phyloP scores from a whole-genome alignment of 768 basidiomycete genomes.

The Phylloporus sp. region DNA sequence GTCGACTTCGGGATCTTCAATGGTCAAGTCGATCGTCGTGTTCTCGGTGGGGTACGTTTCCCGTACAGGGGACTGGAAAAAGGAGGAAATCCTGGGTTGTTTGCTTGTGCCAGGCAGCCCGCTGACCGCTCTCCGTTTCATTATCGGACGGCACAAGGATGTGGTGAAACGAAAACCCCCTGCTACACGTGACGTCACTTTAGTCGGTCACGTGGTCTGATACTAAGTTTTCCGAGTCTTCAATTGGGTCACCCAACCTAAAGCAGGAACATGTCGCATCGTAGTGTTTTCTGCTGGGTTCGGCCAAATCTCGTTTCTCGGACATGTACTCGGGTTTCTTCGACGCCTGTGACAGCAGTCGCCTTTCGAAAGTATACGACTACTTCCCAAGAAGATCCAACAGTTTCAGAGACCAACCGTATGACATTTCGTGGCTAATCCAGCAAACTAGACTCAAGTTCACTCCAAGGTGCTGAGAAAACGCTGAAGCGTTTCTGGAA shows the following conservation, averaged over 20 bases:
- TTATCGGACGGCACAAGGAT: not conserved
- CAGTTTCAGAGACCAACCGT: slow-evolving; percentile 64
- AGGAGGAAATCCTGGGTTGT: slow-evolving; percentile 40
- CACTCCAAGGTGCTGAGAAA: slow-evolving; percentile 68
- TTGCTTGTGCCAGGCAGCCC: slow-evolving; percentile 3
- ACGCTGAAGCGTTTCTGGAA: slow-evolving; percentile 94
- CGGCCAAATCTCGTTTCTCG: slow-evolving; percentile 3
- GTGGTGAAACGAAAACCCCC: not conserved
- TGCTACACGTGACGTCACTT: slow-evolving; percentile 21
- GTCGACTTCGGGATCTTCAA: slow-evolving; percentile 32
- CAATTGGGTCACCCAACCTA: too few species aligned
- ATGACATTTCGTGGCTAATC: slow-evolving; percentile 20
- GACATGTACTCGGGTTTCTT: not conserved
- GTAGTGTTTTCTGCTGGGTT: slow-evolving; percentile 4
- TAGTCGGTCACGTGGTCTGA: slow-evolving; percentile 23
- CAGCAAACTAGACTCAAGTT: not conserved
- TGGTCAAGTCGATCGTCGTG: slow-evolving; percentile 51
- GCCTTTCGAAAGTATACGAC: slow-evolving; percentile 12
- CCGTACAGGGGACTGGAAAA: slow-evolving; percentile 29
- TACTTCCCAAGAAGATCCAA: slow-evolving; percentile 36
- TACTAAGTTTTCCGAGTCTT: slow-evolving; percentile 4
- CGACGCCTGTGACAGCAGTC: not conserved
- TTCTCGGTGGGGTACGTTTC: slow-evolving; percentile 28
- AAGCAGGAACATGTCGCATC: slow-evolving; percentile 5
- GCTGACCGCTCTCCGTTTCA: slow-evolving; percentile 17